These are phyloP conservation scores for Pseudocercospora fuligena DNA, from an alignment of 2,329 filamentous ascomycete genomes.

Conservation along the genomic window DNA sequence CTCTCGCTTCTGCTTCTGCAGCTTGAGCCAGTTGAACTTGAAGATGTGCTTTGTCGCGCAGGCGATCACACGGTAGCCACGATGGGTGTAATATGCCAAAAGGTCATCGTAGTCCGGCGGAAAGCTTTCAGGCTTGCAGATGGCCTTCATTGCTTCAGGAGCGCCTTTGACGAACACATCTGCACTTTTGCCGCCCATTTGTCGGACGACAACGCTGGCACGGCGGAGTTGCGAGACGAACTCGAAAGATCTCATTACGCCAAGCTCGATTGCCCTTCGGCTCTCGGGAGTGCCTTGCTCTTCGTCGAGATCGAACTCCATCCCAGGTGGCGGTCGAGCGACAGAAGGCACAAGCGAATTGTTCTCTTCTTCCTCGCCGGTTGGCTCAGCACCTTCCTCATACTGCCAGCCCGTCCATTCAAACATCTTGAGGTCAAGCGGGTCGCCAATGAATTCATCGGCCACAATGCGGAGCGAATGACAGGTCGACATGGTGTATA, in stretches of 20 bases:
- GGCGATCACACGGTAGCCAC: slow-evolving; percentile 94
- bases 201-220: slow-evolving; percentile 88
- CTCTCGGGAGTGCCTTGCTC: slow-evolving; percentile 47
- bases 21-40: slow-evolving; percentile 90
- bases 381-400: slow-evolving; percentile 78
- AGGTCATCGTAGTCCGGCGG: slow-evolving; percentile 89
- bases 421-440: slow-evolving; percentile 97
- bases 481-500: slow-evolving; percentile 97
- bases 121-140: slow-evolving; percentile 83
- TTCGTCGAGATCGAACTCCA: slow-evolving; percentile 63
- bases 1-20: slow-evolving; percentile 87
- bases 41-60: slow-evolving; percentile 88
- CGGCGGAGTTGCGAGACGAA: slow-evolving; percentile 91
- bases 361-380: slow-evolving; percentile 72
- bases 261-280: slow-evolving; percentile 74
- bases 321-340: slow-evolving; percentile 73
- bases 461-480: slow-evolving; percentile 89
- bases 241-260: slow-evolving; percentile 89
- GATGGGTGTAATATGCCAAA: slow-evolving; percentile 87
- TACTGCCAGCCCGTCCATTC: slow-evolving; percentile 93
- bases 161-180: slow-evolving; percentile 95
- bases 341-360: slow-evolving; percentile 82
- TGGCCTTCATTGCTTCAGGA: slow-evolving; percentile 93
- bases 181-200: slow-evolving; percentile 81
- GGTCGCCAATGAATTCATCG: slow-evolving; percentile 87